Base-by-base conservation (phyloP, 139 green algal species). In the Haematococcus lacustris region DNA sequence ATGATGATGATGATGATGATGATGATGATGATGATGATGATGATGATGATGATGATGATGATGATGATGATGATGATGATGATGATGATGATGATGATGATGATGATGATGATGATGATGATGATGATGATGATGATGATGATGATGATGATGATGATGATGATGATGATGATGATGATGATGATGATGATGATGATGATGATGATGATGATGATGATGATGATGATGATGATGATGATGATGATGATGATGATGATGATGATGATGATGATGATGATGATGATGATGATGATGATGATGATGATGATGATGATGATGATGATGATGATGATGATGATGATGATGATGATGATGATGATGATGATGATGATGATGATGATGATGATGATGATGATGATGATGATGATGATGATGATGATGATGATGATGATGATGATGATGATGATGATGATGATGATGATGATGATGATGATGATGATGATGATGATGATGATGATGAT, bases 1-100 rank as follows among this genome's bases (percentile, higher is more conserved):
- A 59, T 59, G 47, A 59, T 59, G 47, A 59, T 59, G 47, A 59
- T 59, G 47, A 59, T 59, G 47, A 59, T 59, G 47, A 59, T 59
- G 47, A 59, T 59, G 47, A 59, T 59, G 47, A 59, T 59, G 47
- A 59, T 59, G 47, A 59, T 59, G 47, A 59, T 59, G 47, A 59
- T 59, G 47, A 59, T 59, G 47, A 59, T 59, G 47, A 59, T 59
- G 47, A 59, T 59, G 47, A 59, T 59, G 47, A 59, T 59, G 47
- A 59, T 59, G 47, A 59, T 59, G 47, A 59, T 59, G 47, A 59
- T 59, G 47, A 59, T 59, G 47, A 59, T 59, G 47, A 59, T 59
- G 47, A 59, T 59, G 47, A 59, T 59, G 47, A 59, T 59, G 47
- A 59, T 59, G 47, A 59, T 59, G 47, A 59, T 59, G 47, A 59